Conservation (phyloP, 441 rosid genomes). For the Mallotus repandus region DNA sequence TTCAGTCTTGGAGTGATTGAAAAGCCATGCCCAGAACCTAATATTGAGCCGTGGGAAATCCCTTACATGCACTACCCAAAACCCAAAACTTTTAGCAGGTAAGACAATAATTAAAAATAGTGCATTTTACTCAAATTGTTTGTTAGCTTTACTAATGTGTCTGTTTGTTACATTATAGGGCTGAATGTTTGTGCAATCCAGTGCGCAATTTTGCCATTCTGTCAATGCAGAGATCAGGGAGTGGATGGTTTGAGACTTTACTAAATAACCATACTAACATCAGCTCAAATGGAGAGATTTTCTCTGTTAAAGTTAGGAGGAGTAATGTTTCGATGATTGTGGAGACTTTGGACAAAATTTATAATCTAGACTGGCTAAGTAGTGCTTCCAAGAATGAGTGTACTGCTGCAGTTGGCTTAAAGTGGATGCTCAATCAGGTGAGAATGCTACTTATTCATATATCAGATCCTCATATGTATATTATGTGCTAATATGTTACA, state of each 20-base stretch:
- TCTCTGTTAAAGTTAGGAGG: constrained; percentile 83
- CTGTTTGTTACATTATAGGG: constrained; percentile 44
- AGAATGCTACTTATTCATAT: constrained; percentile 16
- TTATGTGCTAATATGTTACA: not conserved
- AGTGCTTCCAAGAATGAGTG: constrained; percentile 98
- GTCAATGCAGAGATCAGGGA: constrained; percentile 99
- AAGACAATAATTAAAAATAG: constrained; percentile 10
- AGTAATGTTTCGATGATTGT: constrained; percentile 65
- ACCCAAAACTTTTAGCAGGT: constrained; percentile 81
- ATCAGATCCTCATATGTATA: not conserved
- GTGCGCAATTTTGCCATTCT: constrained; percentile 91
- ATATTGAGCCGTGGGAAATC: constrained; percentile 84
- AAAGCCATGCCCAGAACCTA: constrained; percentile 70
- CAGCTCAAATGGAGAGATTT: constrained; percentile 96
- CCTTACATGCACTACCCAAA: constrained; percentile 85
- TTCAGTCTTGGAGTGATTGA: constrained; percentile 29
- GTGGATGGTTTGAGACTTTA: constrained; percentile 98
- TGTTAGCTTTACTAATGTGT: constrained; percentile 17
- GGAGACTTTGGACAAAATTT: constrained; percentile 78
- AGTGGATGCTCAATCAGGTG: constrained; percentile 99
- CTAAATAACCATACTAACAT: constrained; percentile 89
- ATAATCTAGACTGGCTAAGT: constrained; percentile 84
- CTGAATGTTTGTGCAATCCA: constrained; percentile 85
- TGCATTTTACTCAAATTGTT: constrained; percentile 19
- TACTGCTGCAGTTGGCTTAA: constrained; percentile 90